Evolutionary conservation across 371 early-diverging fungal species (phyloP).

Genomic region (Rhizopus microsporus): DNA sequence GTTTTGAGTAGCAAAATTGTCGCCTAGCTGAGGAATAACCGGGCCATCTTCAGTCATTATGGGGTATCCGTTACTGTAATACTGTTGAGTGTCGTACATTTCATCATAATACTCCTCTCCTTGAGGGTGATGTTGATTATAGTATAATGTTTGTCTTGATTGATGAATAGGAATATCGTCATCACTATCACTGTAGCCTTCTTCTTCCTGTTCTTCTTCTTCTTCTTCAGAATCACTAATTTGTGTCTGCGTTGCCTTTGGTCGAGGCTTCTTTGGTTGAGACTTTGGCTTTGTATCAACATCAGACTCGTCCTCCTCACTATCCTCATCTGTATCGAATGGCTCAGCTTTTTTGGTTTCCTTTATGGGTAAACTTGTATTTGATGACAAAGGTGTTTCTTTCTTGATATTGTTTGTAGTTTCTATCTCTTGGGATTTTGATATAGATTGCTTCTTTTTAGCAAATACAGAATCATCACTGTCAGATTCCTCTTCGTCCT

Average conservation of each 20-base stretch:
- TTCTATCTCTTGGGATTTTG: conserved; percentile 10
- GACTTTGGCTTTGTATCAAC: neutral
- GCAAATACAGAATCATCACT: conserved; percentile 30
- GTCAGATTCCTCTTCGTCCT: conserved; percentile 28
- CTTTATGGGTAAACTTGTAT: neutral
- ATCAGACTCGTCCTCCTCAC: conserved; percentile 10
- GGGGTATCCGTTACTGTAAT: conserved; percentile 8
- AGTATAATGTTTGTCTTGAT: conserved; percentile 1
- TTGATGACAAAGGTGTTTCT: neutral
- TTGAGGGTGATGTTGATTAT: conserved; percentile 4
- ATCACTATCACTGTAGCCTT: conserved; percentile 11
- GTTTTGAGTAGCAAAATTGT: conserved; percentile 39
- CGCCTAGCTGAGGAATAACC: conserved; percentile 34
- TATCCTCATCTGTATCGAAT: conserved; percentile 10
- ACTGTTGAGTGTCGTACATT: conserved; percentile 1
- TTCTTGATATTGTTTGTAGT: conserved; percentile 1
- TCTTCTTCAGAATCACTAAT: conserved; percentile 33
- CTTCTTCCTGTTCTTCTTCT: conserved; percentile 17
- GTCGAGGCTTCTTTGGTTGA: conserved; percentile 13
- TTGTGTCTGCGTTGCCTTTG: conserved; percentile 26
- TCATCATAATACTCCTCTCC: conserved; percentile 19
- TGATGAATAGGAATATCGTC: conserved; percentile 25
- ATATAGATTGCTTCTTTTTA: neutral
- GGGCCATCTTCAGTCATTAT: conserved; percentile 39
- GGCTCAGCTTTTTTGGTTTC: conserved; percentile 2